Evolutionary conservation across 2,329 filamentous ascomycete species (phyloP).

Genomic region (Penicillium italicum): DNA sequence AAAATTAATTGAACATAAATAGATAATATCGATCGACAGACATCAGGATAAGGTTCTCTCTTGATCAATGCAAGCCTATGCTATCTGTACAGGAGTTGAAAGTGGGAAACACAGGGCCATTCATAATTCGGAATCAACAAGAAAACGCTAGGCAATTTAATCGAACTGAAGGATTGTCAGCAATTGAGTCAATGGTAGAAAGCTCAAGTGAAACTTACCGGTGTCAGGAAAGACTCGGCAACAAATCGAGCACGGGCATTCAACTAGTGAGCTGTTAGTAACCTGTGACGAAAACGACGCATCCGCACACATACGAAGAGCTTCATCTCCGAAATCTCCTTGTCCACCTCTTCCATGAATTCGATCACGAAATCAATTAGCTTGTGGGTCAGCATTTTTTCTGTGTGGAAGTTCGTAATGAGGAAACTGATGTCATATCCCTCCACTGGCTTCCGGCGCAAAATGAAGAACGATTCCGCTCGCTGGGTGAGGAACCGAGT

Average conservation of each 20-base stretch:
- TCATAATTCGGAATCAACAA: slow-evolving; percentile 19
- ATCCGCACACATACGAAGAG: slow-evolving; percentile 71
- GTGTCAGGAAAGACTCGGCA: slow-evolving; percentile 95
- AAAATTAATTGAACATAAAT: background rate
- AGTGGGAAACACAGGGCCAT: slow-evolving; percentile 17
- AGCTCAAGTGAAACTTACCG: slow-evolving; percentile 53
- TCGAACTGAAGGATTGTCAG: slow-evolving; percentile 27
- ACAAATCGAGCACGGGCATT: slow-evolving; percentile 97
- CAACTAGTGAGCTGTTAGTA: slow-evolving; percentile 55
- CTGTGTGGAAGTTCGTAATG: slow-evolving; percentile 98
- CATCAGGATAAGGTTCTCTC: slow-evolving; percentile 11
- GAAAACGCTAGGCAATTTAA: slow-evolving; percentile 24
- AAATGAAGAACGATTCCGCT: slow-evolving; percentile 94
- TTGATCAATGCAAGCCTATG: slow-evolving; percentile 23
- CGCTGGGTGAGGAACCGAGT: slow-evolving; percentile 93
- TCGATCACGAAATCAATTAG: slow-evolving; percentile 98
- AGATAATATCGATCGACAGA: slow-evolving; percentile 3
- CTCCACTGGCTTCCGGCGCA: slow-evolving; percentile 92
- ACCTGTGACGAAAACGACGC: background rate
- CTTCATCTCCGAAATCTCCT: slow-evolving; percentile 99
- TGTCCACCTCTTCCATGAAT: slow-evolving; percentile 99
- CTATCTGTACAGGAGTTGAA: slow-evolving; percentile 23
- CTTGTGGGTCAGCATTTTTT: slow-evolving; percentile 98
- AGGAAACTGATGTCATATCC: slow-evolving; percentile 98
- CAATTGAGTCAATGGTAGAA: slow-evolving; percentile 1